Evolutionary conservation across 176 grass and related monocot species (phyloP), one percentile per base, ranked within the genome.

Genomic region (Thinopyrum elongatum): DNA sequence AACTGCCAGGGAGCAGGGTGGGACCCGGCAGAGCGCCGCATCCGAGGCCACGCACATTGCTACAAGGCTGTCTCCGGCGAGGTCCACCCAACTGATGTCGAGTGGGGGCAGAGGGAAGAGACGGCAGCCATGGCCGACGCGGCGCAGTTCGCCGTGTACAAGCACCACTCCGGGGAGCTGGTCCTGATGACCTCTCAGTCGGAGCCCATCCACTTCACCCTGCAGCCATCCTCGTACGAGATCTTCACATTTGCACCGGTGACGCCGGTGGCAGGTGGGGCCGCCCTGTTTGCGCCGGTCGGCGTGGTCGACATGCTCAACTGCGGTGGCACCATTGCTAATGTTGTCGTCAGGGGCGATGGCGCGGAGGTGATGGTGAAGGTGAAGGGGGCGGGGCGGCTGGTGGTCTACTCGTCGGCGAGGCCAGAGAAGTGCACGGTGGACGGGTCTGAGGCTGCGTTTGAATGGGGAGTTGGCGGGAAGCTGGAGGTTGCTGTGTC

Each of bases 1-100:
- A 94, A 97, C 34, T 94, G 94, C 87, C 94, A 97, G 85, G 92
- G 95, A n/a, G 95, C 88, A 60, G 95, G 95, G 0, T 97, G 92
- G 92, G 86, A 91, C 22, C 92, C 83, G 0, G 33, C 29, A 2
- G 81, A 82, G 27, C 88, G 85, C 69, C 84, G 86, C 30, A 92
- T 92, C 74, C 78, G 90, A 26, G 88, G 83, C 1, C 85, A 89
- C 27, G 16, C 86, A 0, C 71, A 97, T 8, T 91, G 83, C 81
- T 92, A 93, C 22, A 89, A 47, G 51, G 27, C 81, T 0, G 34
- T 93, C 72, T 86, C 90, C 2, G 84, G 83, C 44, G 36, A 66
- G 9, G 65, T 83, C 27, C 82, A 49, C 51, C 84, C 88, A 3
- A 22, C 78, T 5, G 82, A 93, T 47, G 83, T 97, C 44, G 95